A percentile compares a stretch with the other conserved stretches of the same genome.
Evolutionary conservation across 2,329 filamentous ascomycete genomes (phyloP).

Genomic region (Aspergillus floridensis): DNA sequence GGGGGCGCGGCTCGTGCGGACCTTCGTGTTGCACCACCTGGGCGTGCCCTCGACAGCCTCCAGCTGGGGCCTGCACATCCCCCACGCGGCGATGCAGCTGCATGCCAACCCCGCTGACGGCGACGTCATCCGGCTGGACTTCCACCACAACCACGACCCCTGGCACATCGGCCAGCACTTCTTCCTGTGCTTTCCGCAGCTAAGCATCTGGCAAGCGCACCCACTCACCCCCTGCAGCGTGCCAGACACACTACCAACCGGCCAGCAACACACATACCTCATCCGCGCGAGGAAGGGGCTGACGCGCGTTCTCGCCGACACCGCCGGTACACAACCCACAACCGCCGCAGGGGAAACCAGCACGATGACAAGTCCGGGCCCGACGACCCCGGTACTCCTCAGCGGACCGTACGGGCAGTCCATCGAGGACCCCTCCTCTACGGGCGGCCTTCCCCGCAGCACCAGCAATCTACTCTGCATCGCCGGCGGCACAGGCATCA

Average conservation of each 20-base stretch:
- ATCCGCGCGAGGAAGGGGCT: constrained; percentile 52
- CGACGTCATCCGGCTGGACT: constrained; percentile 64
- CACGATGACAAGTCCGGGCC: background rate
- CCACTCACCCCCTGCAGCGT: constrained; percentile 65
- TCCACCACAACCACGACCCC: constrained; percentile 58
- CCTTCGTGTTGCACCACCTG: constrained; percentile 60
- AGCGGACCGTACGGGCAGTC: constrained; percentile 62
- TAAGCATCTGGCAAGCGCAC: constrained; percentile 69
- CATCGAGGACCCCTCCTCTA: constrained; percentile 35
- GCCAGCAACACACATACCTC: constrained; percentile 28
- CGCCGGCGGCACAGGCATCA: constrained; percentile 59
- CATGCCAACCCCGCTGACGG: constrained; percentile 55
- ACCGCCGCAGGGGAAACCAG: constrained; percentile 24
- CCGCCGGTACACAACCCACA: constrained; percentile 15
- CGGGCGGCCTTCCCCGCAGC: constrained; percentile 37
- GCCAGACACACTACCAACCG: constrained; percentile 38
- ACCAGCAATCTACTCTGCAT: constrained; percentile 47
- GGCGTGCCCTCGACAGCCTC: constrained; percentile 33
- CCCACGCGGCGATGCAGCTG: constrained; percentile 55
- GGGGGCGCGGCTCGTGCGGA: constrained; percentile 56
- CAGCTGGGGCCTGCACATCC: constrained; percentile 52
- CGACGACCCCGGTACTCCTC: constrained; percentile 55
- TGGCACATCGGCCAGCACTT: constrained; percentile 71
- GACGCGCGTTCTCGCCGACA: constrained; percentile 23
- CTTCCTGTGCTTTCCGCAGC: constrained; percentile 65